Evolutionary conservation across 2,329 filamentous ascomycete species (phyloP).

Genomic region (Verticillium nubilum): DNA sequence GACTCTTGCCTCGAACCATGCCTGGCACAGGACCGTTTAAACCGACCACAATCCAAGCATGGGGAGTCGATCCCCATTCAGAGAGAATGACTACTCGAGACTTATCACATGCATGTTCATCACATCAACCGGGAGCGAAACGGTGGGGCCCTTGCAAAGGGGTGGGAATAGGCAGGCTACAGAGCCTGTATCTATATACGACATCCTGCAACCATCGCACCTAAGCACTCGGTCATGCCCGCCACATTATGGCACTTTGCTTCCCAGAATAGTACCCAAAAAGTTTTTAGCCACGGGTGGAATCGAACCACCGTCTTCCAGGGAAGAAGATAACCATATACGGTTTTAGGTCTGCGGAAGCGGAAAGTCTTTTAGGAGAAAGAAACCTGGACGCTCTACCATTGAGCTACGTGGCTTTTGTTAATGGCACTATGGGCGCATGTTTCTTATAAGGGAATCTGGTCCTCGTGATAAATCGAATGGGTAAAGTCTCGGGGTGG

Average conservation of each 20-base stretch:
- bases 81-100: conserved; percentile 27
- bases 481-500: too few species aligned
- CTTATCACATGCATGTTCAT: conserved; percentile 21
- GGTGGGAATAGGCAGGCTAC: background rate
- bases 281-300: too few species aligned
- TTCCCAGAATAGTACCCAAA: too few species aligned
- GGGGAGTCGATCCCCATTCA: conserved; percentile 1
- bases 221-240: too few species aligned
- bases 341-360: background rate
- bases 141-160: background rate
- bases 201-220: background rate
- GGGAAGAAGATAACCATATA: background rate
- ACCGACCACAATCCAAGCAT: too few species aligned
- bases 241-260: too few species aligned
- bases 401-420: background rate
- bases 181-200: background rate
- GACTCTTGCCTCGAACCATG: too few species aligned
- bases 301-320: too few species aligned
- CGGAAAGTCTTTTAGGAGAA: background rate
- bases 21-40: too few species aligned
- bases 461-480: too few species aligned
- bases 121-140: conserved; percentile 4
- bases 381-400: background rate
- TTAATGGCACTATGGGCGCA: background rate
- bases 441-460: background rate